phyloP scores from a whole-genome alignment of 23 red algal species.

The Agarophyton chilense region DNA sequence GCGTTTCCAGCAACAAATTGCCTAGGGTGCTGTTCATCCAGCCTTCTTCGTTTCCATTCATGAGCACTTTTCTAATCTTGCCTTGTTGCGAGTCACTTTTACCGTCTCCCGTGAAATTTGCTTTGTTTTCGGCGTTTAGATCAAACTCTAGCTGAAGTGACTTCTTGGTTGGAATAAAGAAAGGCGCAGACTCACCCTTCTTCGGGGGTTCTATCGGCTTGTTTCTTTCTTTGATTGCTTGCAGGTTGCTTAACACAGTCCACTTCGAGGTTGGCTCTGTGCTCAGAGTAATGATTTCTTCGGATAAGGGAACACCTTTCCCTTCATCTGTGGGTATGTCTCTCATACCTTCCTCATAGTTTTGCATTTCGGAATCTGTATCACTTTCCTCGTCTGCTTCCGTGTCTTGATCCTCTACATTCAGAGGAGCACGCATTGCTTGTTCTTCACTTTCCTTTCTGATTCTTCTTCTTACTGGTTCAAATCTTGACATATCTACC shows the following conservation, averaged over 20 bases:
- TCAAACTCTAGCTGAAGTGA: constrained; percentile 71
- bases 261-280: constrained; percentile 62
- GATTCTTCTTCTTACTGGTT: background rate
- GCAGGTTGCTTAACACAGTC: constrained; percentile 74
- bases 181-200: constrained; percentile 78
- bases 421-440: background rate
- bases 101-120: background rate
- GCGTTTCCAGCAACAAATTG: constrained; percentile 10
- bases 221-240: constrained; percentile 78
- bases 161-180: constrained; percentile 84
- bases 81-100: background rate
- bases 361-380: constrained; percentile 14
- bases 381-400: constrained; percentile 22
- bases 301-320: constrained; percentile 38
- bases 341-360: background rate
- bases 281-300: constrained; percentile 71
- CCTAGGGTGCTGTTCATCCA: constrained; percentile 43
- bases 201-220: constrained; percentile 69
- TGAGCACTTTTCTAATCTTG: constrained; percentile 7
- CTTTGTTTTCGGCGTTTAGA: background rate
- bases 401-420: background rate
- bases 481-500: constrained; percentile 71
- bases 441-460: background rate
- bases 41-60: background rate
- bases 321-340: background rate